Base-by-base conservation (phyloP, 2,329 filamentous ascomycete species). In the Fonsecaea multimorphosa region DNA sequence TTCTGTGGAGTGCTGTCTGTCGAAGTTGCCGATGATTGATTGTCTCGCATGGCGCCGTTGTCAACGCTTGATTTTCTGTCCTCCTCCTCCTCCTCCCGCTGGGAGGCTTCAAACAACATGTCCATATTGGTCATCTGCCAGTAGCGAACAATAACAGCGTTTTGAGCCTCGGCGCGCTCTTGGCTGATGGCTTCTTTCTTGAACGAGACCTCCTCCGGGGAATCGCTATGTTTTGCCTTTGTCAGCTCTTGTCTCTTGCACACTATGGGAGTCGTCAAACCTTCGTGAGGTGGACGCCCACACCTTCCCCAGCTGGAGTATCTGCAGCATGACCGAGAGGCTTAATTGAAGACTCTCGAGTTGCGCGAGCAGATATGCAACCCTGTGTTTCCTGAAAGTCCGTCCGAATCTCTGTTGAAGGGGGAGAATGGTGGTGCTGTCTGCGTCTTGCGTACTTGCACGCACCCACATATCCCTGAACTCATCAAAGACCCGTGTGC, bases 121-220 rank as follows among this genome's bases (percentile, higher is more conserved):
- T 78, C 75, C 19, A 79, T 71, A n/a, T 74, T 74, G 53, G 75
- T 78, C 58, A 75, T 70, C 6, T 78, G 76, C 76, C 77, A 80
- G 64, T 79, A 78, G 46, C 78, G 73, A n/a, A 79, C 74, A 46
- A 81, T 76, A n/a, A 80, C 72, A 72, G 79, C 78, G 58, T 79
- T 81, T 65, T 81, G 78, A 3, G 74, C 74, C 61, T 80, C 79
- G 1, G 75, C 76, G 60, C 78, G 76, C 60, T 80, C 78, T 69
- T 79, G 77, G 9, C 74, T 74, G 61, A 79, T 73, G 14, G 71
- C 64, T 55, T 78, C 76, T 2, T 76, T 74, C 52, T 74, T 68
- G 58, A 67, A n/a, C 22, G 65, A 34, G 61, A 69, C 70, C 31
- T 68, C 62, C 56, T 68, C 67, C 27, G 59, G 68, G n/a, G 60